Percentiles rank a stretch among this genome's conserved stretches.
phyloP scores from a whole-genome alignment of 768 basidiomycete species.

The Rickenella mellea region DNA sequence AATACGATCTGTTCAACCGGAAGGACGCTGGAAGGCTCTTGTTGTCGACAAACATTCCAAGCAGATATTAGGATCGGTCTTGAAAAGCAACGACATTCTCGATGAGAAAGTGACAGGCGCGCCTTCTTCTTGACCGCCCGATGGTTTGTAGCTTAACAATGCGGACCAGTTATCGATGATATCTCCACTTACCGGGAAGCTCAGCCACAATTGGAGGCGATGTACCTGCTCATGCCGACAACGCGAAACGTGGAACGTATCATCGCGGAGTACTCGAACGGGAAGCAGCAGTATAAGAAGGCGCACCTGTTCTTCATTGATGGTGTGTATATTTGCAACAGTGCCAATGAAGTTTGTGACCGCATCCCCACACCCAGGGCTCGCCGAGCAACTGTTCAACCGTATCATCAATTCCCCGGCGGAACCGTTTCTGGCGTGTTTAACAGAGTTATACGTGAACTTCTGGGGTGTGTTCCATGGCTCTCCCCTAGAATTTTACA shows the following conservation, averaged over 20 bases:
- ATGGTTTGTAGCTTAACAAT: background rate
- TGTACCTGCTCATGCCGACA: slow-evolving; percentile 93
- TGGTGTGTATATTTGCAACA: slow-evolving; percentile 33
- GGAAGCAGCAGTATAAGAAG: slow-evolving; percentile 62
- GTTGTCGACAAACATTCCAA: slow-evolving; percentile 93
- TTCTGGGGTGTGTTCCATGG: slow-evolving; percentile 68
- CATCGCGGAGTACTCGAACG: slow-evolving; percentile 69
- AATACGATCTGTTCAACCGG: slow-evolving; percentile 79
- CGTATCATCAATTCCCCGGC: slow-evolving; percentile 68
- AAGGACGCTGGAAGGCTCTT: slow-evolving; percentile 91
- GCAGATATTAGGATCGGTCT: slow-evolving; percentile 69
- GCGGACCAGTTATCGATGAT: slow-evolving; percentile 73
- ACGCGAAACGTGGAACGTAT: slow-evolving; percentile 88
- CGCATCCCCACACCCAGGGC: slow-evolving; percentile 34
- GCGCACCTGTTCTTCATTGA: slow-evolving; percentile 94
- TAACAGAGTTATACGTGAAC: slow-evolving; percentile 87
- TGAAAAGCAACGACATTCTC: slow-evolving; percentile 90
- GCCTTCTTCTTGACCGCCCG: slow-evolving; percentile 19
- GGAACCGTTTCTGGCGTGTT: slow-evolving; percentile 60
- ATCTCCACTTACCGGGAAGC: slow-evolving; percentile 77
- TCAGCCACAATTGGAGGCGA: slow-evolving; percentile 79
- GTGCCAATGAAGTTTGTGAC: background rate
- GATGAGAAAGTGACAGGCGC: slow-evolving; percentile 94
- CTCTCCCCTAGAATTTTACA: background rate
- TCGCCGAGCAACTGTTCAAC: slow-evolving; percentile 71